phyloP scores from a whole-genome alignment of 225 moss, liverwort and hornwort species.

The Bryoerythrophyllum caledonicum region DNA sequence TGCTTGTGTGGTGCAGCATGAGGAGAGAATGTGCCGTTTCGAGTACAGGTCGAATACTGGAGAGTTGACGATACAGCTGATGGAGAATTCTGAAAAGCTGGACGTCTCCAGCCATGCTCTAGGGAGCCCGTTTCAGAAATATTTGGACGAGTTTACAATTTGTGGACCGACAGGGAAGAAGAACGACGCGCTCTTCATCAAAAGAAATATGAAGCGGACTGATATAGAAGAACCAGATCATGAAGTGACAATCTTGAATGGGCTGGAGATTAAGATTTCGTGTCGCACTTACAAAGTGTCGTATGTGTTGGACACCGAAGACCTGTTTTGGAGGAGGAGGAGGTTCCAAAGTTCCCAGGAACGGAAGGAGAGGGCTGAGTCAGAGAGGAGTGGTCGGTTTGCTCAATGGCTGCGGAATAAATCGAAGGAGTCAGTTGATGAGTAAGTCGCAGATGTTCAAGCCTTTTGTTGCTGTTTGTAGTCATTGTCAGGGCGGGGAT shows the following conservation, averaged over 20 bases:
- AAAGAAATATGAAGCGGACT: constrained; percentile 49
- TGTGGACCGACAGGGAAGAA: constrained; percentile 45
- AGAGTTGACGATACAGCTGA: constrained; percentile 72
- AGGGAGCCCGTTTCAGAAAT: constrained; percentile 58
- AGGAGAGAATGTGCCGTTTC: constrained; percentile 70
- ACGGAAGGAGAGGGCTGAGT: not conserved
- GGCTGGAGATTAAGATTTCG: constrained; percentile 77
- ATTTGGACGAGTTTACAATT: constrained; percentile 61
- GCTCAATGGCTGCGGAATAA: not conserved
- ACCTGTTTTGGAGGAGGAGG: constrained; percentile 47
- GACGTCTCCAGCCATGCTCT: constrained; percentile 54
- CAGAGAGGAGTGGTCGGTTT: not conserved
- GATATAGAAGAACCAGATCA: constrained; percentile 27
- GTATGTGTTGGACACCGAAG: constrained; percentile 73
- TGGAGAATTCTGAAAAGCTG: constrained; percentile 64
- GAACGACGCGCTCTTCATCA: constrained; percentile 47
- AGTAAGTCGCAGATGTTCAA: not conserved
- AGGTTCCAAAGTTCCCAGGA: constrained; percentile 2
- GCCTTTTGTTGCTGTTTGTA: not conserved
- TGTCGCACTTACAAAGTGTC: constrained; percentile 73
- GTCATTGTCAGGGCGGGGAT: not conserved
- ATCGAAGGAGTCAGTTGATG: not conserved
- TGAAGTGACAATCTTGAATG: constrained; percentile 42
- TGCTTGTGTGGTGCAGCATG: constrained; percentile 60
- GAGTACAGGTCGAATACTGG: constrained; percentile 55